These are phyloP conservation scores for Candida pseudoviswanathii DNA, from an alignment of 1,139 yeast genomes.

Conservation along the genomic window DNA sequence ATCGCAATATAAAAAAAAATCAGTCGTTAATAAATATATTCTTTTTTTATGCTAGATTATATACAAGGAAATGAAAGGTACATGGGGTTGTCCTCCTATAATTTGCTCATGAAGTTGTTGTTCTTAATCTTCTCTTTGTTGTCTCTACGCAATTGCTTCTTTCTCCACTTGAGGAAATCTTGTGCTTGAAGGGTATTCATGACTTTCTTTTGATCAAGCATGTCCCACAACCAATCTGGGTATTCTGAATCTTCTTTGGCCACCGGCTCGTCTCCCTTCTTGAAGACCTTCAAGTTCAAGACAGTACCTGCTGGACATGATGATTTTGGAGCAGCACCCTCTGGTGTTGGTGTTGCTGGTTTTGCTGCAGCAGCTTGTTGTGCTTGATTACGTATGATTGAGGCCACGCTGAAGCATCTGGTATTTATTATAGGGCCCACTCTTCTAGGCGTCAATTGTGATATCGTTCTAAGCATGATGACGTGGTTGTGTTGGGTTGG, in stretches of 20 bases:
- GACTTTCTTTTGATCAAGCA: conserved; percentile 64
- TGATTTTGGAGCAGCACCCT: conserved; percentile 30
- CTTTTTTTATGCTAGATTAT: background rate
- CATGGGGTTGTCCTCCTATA: conserved; percentile 28
- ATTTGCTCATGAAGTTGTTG: conserved; percentile 69
- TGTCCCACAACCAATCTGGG: conserved; percentile 95
- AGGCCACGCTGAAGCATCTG: conserved; percentile 7
- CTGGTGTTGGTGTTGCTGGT: background rate
- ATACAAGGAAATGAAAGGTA: conserved; percentile 5
- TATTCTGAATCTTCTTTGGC: conserved; percentile 87
- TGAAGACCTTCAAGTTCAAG: conserved; percentile 73
- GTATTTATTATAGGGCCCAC: conserved; percentile 6
- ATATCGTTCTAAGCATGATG: conserved; percentile 8
- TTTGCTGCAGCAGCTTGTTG: no score
- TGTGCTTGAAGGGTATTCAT: conserved; percentile 52
- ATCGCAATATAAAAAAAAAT: background rate
- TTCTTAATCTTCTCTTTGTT: conserved; percentile 74
- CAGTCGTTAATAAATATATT: background rate
- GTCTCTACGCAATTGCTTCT: conserved; percentile 63
- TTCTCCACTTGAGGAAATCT: conserved; percentile 69
- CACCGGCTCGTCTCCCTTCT: conserved; percentile 84
- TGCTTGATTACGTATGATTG: conserved; percentile 3
- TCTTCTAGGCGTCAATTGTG: conserved; percentile 1
- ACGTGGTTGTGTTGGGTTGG: background rate
- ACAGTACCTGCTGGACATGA: conserved; percentile 76